These are phyloP conservation scores for Boechera stricta DNA, from an alignment of 345 rosid genomes.

Conservation along the genomic window DNA sequence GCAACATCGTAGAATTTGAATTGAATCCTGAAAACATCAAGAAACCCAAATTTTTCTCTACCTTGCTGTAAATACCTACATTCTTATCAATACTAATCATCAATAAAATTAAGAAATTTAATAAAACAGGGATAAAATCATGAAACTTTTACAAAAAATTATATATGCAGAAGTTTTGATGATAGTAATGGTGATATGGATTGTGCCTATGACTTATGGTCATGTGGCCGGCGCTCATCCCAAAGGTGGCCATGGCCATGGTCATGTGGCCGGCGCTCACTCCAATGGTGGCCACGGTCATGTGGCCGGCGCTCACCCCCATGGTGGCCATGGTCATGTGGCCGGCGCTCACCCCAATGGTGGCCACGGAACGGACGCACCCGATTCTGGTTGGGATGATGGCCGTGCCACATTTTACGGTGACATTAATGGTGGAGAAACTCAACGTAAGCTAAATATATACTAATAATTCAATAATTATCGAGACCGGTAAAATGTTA, in stretches of 20 bases:
- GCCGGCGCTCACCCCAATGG: background rate
- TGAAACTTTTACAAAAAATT: conserved; percentile 4
- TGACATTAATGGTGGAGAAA: conserved; percentile 36
- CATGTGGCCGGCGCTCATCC: background rate
- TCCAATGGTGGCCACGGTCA: background rate
- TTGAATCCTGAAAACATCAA: conserved; percentile 71
- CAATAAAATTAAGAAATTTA: background rate
- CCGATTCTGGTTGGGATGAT: background rate
- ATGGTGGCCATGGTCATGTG: background rate
- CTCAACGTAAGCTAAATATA: conserved; percentile 30
- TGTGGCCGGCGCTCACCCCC: too few species aligned
- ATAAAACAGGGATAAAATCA: background rate
- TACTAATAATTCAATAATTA: background rate
- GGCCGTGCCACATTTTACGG: conserved; percentile 45
- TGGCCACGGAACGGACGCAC: background rate
- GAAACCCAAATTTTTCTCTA: background rate
- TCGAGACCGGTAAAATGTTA: background rate
- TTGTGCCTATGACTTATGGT: conserved; percentile 20
- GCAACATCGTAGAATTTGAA: conserved; percentile 75
- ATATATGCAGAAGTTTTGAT: background rate
- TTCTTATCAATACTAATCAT: conserved; percentile 2
- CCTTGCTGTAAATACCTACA: background rate
- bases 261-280: too few species aligned
- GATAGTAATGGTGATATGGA: conserved; percentile 17
- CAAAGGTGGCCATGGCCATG: background rate